A percentile compares a stretch with the other conserved stretches of the same genome.
These are phyloP conservation scores for Hirsutella minnesotensis DNA, from an alignment of 2,329 filamentous ascomycete genomes.

Conservation along the genomic window DNA sequence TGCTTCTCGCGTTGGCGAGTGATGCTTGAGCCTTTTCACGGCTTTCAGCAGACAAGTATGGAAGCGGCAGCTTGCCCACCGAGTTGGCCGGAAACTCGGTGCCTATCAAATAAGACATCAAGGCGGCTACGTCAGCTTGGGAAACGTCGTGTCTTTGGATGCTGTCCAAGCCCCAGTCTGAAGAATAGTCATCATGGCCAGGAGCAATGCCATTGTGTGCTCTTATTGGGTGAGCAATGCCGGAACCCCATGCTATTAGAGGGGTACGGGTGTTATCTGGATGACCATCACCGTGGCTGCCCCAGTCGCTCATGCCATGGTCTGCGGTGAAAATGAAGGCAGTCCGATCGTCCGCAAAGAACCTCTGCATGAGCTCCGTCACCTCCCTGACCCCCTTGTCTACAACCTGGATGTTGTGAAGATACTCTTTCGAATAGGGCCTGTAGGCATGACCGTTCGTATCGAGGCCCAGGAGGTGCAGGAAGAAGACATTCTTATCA, in stretches of 20 bases:
- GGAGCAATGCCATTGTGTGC: slow-evolving; percentile 45
- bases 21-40: slow-evolving; percentile 75
- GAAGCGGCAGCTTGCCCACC: slow-evolving; percentile 80
- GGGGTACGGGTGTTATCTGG: slow-evolving; percentile 95
- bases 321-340: slow-evolving; percentile 96
- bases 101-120: slow-evolving; percentile 89
- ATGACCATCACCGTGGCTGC: slow-evolving; percentile 96
- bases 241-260: slow-evolving; percentile 85
- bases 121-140: slow-evolving; percentile 85
- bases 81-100: slow-evolving; percentile 91
- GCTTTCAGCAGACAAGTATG: slow-evolving; percentile 61
- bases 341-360: slow-evolving; percentile 76
- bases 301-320: slow-evolving; percentile 98
- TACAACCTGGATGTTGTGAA: slow-evolving; percentile 89
- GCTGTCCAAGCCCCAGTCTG: slow-evolving; percentile 74
- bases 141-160: slow-evolving; percentile 81
- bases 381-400: slow-evolving; percentile 83
- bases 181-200: slow-evolving; percentile 85
- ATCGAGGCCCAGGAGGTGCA: slow-evolving; percentile 86
- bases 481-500: slow-evolving; percentile 87
- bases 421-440: slow-evolving; percentile 90
- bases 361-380: slow-evolving; percentile 67
- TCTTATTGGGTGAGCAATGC: slow-evolving; percentile 63
- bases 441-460: slow-evolving; percentile 78
- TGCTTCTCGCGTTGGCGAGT: slow-evolving; percentile 71